phyloP scores from a whole-genome alignment of 345 rosid species.

The Eucalyptus pauciflora region DNA sequence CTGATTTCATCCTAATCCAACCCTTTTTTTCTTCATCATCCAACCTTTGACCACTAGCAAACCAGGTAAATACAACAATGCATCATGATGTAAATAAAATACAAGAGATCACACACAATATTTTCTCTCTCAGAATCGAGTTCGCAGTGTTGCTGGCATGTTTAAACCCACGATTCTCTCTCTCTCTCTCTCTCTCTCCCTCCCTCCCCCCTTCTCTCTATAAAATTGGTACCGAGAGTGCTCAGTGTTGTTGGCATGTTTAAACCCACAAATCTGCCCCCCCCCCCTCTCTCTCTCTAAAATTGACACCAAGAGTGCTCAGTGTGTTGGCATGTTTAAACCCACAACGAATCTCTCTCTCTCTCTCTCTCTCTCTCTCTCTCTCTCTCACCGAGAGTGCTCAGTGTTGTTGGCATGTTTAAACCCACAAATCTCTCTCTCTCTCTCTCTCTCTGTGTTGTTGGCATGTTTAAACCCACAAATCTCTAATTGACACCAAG shows the following conservation, averaged over 20 bases:
- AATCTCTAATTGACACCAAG: no score
- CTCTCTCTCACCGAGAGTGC: neutral
- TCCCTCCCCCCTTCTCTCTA: no score
- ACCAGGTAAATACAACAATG: neutral
- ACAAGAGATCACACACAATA: neutral
- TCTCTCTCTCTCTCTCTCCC: neutral
- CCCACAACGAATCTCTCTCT: no score
- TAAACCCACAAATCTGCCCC: no score
- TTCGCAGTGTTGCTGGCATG: neutral
- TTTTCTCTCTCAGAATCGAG: neutral
- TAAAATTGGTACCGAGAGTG: accelerated
- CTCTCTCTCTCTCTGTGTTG: no score
- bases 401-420: neutral
- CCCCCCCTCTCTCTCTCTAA: neutral
- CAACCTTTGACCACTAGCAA: neutral
- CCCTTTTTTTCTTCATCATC: neutral
- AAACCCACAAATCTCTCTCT: neutral
- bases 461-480: no score
- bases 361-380: neutral
- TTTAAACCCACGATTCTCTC: neutral
- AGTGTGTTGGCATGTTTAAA: no score
- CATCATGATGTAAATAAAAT: neutral
- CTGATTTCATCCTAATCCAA: constrained; percentile 15
- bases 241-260: no score
- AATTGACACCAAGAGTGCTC: neutral